Evolutionary conservation across 2,329 filamentous ascomycete genomes (phyloP).

Genomic region (Colletotrichum sp.): DNA sequence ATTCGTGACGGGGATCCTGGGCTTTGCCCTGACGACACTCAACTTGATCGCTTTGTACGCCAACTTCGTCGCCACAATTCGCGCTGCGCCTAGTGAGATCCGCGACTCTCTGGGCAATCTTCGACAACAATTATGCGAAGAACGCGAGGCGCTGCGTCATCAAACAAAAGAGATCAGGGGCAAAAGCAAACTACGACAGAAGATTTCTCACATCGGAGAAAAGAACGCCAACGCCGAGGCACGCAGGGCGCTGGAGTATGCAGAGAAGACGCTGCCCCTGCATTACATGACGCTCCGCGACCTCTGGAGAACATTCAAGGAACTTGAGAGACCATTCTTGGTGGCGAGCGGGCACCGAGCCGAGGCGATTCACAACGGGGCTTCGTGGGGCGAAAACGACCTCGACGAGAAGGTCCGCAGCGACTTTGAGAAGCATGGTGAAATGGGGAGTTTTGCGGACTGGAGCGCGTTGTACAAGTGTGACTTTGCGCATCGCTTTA

Average conservation of each 20-base stretch:
- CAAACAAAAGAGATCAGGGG: constrained; percentile 10
- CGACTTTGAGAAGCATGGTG: constrained; percentile 14
- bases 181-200: background rate
- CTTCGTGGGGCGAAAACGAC: constrained; percentile 10
- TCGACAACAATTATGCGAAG: constrained; percentile 13
- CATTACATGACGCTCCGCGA: constrained; percentile 17
- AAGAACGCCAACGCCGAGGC: background rate
- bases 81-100: background rate
- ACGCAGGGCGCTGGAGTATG: background rate
- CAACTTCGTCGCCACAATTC: constrained; percentile 12
- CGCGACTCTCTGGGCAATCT: constrained; percentile 16
- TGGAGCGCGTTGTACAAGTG: constrained; percentile 17
- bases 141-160: constrained; percentile 12
- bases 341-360: constrained; percentile 14
- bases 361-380: constrained; percentile 13
- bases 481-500: constrained; percentile 17
- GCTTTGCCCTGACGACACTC: constrained; percentile 11
- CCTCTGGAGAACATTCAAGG: constrained; percentile 16
- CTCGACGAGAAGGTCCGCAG: constrained; percentile 13
- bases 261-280: constrained; percentile 8
- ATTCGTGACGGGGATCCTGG: constrained; percentile 15
- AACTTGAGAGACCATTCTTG: constrained; percentile 12
- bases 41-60: constrained; percentile 16
- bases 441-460: constrained; percentile 10
- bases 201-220: background rate